Percentiles rank a stretch among this genome's conserved stretches.
Evolutionary conservation across 176 grass and related monocot genomes (phyloP).

Genomic region (Zoysia pacifica): DNA sequence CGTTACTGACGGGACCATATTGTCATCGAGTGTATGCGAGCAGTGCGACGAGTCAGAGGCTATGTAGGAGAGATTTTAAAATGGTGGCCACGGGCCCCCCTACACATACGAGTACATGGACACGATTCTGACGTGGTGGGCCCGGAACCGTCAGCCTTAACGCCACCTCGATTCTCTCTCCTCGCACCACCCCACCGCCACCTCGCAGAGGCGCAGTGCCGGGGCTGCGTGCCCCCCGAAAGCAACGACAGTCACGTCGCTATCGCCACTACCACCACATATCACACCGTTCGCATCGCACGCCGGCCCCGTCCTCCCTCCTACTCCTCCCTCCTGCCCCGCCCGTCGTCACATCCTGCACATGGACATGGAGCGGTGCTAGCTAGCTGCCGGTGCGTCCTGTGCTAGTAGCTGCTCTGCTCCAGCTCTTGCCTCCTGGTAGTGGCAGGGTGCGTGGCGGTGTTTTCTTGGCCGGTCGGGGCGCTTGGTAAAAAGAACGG

Average conservation of each 20-base stretch:
- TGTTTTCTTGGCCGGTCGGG: not conserved
- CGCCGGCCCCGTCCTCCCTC: conserved; percentile 18
- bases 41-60: too few species aligned
- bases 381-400: not conserved
- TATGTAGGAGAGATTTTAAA: too few species aligned
- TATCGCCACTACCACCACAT: conserved; percentile 67
- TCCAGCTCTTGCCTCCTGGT: not conserved
- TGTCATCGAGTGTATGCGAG: too few species aligned
- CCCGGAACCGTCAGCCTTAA: conserved; percentile 32
- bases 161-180: not conserved
- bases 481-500: not conserved
- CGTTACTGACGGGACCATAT: too few species aligned
- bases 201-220: not conserved
- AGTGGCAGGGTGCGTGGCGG: not conserved
- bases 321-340: not conserved
- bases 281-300: conserved; percentile 25
- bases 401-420: too few species aligned
- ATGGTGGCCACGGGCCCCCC: conserved; percentile 19
- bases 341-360: not conserved
- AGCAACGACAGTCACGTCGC: conserved; percentile 92
- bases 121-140: not conserved
- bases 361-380: conserved; percentile 1
- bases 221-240: conserved; percentile 39
- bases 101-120: not conserved
- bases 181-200: not conserved